Conservation (phyloP, 257 asterid species). For the Anisodus tanguticus region DNA sequence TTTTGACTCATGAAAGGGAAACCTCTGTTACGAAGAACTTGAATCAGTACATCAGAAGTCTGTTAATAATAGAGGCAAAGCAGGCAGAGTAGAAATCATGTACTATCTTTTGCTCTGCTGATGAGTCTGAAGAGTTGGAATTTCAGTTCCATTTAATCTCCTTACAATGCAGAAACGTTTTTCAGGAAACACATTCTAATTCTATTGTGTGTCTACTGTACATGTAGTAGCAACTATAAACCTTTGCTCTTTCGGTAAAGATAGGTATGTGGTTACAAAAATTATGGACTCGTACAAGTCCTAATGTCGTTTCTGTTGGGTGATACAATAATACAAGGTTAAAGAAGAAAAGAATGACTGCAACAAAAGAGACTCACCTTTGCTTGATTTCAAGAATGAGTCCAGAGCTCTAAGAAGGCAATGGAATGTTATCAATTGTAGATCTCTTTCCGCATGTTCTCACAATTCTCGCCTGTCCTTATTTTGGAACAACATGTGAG, state of each 20-base stretch:
- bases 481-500: slow-evolving; percentile 21
- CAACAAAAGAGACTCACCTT: slow-evolving; percentile 26
- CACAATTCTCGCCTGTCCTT: background rate
- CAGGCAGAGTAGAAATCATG: slow-evolving; percentile 8
- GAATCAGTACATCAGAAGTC: slow-evolving; percentile 19
- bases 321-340: slow-evolving; percentile 21
- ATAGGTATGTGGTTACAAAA: slow-evolving; percentile 23
- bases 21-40: background rate
- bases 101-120: background rate
- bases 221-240: slow-evolving; percentile 28
- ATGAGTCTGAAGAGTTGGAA: background rate
- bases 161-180: background rate
- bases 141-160: slow-evolving; percentile 3
- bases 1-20: too few relatives aligned
- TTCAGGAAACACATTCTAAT: slow-evolving; percentile 19
- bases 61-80: background rate
- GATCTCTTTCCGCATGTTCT: slow-evolving; percentile 16
- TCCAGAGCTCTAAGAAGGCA: slow-evolving; percentile 25
- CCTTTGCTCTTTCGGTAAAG: background rate
- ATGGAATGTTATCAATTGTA: slow-evolving; percentile 2
- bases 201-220: slow-evolving; percentile 24
- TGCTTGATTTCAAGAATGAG: background rate
- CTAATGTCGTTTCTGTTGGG: slow-evolving; percentile 22
- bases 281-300: slow-evolving; percentile 24
- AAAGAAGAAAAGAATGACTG: slow-evolving; percentile 25